Evolutionary conservation across 768 basidiomycete species (phyloP).

Genomic region (Hirschioporus abietinus): DNA sequence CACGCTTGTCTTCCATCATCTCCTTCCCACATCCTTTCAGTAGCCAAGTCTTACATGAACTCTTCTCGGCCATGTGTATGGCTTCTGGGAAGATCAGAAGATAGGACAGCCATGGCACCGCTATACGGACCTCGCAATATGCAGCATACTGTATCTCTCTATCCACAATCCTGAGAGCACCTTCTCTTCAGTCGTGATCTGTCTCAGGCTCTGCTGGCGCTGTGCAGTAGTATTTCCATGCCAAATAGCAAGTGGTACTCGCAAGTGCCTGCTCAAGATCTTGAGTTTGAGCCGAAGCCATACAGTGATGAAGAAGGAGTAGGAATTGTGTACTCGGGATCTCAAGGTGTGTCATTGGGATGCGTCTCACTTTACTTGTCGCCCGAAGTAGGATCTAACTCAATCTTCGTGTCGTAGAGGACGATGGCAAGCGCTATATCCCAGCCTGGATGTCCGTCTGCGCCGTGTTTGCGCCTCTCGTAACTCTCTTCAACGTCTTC

Average conservation of each 20-base stretch:
- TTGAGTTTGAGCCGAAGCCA: neutral
- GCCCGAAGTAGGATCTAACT: neutral
- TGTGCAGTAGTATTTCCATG: neutral
- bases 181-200: no score
- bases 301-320: neutral
- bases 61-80: neutral
- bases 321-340: neutral
- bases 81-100: neutral
- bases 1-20: no score
- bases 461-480: neutral
- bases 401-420: neutral
- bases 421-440: neutral
- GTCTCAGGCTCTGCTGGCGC: no score
- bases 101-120: neutral
- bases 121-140: neutral
- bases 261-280: neutral
- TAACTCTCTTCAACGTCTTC: neutral
- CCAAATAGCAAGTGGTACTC: neutral
- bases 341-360: neutral
- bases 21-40: no score
- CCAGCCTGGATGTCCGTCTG: neutral
- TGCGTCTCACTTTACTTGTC: neutral
- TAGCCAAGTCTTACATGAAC: no score
- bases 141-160: no score
- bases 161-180: no score